Conservation (phyloP, 179 eudicot species). For the Amaranthus tricolor region DNA sequence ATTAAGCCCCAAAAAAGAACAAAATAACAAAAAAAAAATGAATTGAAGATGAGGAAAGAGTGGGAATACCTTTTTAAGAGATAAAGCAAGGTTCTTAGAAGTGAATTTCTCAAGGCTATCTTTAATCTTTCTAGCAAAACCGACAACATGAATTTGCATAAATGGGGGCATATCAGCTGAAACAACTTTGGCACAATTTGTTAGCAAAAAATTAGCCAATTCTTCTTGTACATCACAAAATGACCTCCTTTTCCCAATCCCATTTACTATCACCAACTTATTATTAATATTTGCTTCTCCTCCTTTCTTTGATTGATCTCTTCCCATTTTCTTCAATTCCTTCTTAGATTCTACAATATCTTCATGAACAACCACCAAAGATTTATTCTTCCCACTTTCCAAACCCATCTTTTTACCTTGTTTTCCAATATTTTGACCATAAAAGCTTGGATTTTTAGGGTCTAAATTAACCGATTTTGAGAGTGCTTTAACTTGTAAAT, state of each 20-base stretch:
- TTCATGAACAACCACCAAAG: constrained; percentile 20
- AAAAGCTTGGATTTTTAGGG: constrained; percentile 23
- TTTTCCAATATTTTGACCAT: constrained; percentile 30
- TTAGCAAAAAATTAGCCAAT: constrained; percentile 60
- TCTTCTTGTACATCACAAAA: constrained; percentile 55
- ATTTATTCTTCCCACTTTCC: constrained; percentile 30
- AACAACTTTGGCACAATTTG: constrained; percentile 71
- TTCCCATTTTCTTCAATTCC: constrained; percentile 9
- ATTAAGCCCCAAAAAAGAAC: too few relatives aligned
- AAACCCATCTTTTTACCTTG: constrained; percentile 30
- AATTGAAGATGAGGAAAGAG: neutral
- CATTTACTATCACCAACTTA: neutral
- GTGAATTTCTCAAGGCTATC: constrained; percentile 94
- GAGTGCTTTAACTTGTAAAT: constrained; percentile 34
- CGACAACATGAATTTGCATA: constrained; percentile 93
- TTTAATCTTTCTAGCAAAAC: constrained; percentile 74
- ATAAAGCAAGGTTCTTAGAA: constrained; percentile 68
- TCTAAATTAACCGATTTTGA: constrained; percentile 41
- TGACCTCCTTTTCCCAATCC: constrained; percentile 51
- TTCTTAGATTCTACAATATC: constrained; percentile 1
- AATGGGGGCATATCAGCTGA: constrained; percentile 84
- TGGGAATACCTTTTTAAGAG: constrained; percentile 70
- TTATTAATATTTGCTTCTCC: neutral
- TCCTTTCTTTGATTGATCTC: neutral
- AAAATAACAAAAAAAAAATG: neutral